Conservation (phyloP, 2,329 filamentous ascomycete genomes). For the Trichoderma sp. region DNA sequence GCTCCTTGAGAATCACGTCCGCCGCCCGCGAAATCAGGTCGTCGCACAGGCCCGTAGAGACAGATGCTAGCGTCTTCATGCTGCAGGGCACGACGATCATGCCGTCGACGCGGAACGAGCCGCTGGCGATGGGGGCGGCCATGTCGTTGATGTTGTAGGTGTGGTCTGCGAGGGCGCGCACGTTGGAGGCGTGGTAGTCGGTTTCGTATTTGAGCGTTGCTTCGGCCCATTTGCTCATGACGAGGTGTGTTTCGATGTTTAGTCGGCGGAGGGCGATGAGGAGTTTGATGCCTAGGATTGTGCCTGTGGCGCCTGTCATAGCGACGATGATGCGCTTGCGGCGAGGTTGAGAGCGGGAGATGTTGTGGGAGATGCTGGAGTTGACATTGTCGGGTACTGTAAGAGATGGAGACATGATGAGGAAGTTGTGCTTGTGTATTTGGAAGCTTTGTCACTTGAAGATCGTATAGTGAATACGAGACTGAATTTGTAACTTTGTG, state of each 20-base stretch:
- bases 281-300: conserved; percentile 21
- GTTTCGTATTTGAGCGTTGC: conserved; percentile 26
- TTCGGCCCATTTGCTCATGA: conserved; percentile 26
- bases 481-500: neutral
- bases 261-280: conserved; percentile 21
- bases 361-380: neutral
- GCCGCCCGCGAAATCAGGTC: conserved; percentile 47
- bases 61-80: conserved; percentile 48
- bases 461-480: neutral
- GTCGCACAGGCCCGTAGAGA: conserved; percentile 44
- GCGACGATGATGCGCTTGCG: conserved; percentile 23
- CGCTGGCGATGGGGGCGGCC: conserved; percentile 24
- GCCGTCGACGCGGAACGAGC: conserved; percentile 30
- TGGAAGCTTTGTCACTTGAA: too few relatives aligned
- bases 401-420: neutral
- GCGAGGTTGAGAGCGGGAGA: neutral
- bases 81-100: conserved; percentile 52
- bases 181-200: conserved; percentile 21
- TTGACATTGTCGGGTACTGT: neutral
- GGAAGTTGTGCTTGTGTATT: neutral
- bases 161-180: conserved; percentile 22
- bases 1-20: conserved; percentile 48
- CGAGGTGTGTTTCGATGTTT: conserved; percentile 25
- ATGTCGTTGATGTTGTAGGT: conserved; percentile 24
- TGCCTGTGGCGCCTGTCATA: conserved; percentile 25